Conservation (phyloP, 257 asterid species). For the Plantago ovata region DNA sequence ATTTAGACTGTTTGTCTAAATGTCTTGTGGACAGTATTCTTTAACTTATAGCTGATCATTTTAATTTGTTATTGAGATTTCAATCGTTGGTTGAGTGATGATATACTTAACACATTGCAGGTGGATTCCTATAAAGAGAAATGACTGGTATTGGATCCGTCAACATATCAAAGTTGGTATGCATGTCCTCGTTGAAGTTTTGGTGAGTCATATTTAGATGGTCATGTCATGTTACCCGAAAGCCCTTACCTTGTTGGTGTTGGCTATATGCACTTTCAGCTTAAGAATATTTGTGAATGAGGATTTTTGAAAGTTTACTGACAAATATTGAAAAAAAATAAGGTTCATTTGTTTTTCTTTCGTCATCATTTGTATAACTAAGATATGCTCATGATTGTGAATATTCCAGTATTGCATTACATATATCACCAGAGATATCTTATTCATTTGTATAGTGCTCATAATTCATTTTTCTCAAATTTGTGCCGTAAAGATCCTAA, state of each 20-base stretch:
- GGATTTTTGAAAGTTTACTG: too few species aligned
- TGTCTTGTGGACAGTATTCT: background rate
- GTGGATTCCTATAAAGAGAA: constrained; percentile 93
- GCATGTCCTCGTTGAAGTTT: constrained; percentile 76
- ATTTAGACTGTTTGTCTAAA: too few species aligned
- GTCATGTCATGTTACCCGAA: background rate
- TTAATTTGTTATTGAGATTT: too few species aligned
- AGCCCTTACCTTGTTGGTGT: constrained; percentile 15
- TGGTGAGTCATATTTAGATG: constrained; percentile 50
- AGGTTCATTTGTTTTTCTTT: too few species aligned
- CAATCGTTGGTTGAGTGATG: too few species aligned
- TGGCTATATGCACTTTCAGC: background rate
- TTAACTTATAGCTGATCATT: constrained; percentile 8
- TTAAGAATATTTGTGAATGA: background rate
- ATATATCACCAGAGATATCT: too few species aligned
- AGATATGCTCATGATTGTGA: background rate
- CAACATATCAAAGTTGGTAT: constrained; percentile 97
- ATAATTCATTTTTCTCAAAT: background rate
- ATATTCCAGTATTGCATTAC: too few species aligned
- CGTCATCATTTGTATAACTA: background rate
- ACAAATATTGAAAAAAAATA: background rate
- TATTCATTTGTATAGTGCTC: too few species aligned
- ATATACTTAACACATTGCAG: constrained; percentile 40
- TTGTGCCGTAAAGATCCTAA: too few species aligned
- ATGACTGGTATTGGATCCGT: constrained; percentile 99